These are phyloP conservation scores for Chytriomyces hyalinus DNA, from an alignment of 192 early-diverging fungal genomes.

Conservation along the genomic window DNA sequence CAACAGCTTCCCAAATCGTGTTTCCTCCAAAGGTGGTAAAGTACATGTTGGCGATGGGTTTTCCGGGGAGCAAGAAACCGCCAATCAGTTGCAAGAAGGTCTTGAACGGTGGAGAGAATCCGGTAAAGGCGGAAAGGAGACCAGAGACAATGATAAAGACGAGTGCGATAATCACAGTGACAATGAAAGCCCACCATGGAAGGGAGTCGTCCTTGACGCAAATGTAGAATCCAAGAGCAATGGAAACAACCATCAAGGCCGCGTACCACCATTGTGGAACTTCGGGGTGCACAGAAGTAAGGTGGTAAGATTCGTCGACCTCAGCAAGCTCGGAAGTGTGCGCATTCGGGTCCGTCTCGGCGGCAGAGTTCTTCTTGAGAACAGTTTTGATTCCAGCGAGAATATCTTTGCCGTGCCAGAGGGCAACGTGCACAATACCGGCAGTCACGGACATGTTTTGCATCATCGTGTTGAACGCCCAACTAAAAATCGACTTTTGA, in stretches of 20 bases:
- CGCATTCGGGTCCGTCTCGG: background rate
- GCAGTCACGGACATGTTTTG: conserved; percentile 35
- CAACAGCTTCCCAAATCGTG: conserved; percentile 65
- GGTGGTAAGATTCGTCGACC: conserved; percentile 65
- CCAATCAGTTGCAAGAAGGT: conserved; percentile 1
- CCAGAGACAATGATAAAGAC: conserved; percentile 62
- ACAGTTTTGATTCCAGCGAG: background rate
- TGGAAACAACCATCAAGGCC: conserved; percentile 5
- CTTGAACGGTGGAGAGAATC: background rate
- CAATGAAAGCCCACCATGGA: conserved; percentile 37
- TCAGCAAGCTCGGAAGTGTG: background rate
- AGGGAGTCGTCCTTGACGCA: background rate
- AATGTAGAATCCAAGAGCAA: conserved; percentile 12
- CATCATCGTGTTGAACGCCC: conserved; percentile 14
- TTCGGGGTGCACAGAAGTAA: conserved; percentile 65
- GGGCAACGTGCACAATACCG: conserved; percentile 27
- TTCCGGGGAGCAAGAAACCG: conserved; percentile 49
- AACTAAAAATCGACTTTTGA: background rate
- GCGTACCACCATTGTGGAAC: conserved; percentile 82
- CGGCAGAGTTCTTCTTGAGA: background rate
- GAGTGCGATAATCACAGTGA: conserved; percentile 53
- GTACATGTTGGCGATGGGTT: conserved; percentile 69
- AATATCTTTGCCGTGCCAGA: conserved; percentile 28
- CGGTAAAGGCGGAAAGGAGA: background rate
- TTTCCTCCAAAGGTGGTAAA: conserved; percentile 73